These are phyloP conservation scores for Phytophthora fragariaefolia DNA, from an alignment of 352 stramenopile genomes.

Conservation along the genomic window DNA sequence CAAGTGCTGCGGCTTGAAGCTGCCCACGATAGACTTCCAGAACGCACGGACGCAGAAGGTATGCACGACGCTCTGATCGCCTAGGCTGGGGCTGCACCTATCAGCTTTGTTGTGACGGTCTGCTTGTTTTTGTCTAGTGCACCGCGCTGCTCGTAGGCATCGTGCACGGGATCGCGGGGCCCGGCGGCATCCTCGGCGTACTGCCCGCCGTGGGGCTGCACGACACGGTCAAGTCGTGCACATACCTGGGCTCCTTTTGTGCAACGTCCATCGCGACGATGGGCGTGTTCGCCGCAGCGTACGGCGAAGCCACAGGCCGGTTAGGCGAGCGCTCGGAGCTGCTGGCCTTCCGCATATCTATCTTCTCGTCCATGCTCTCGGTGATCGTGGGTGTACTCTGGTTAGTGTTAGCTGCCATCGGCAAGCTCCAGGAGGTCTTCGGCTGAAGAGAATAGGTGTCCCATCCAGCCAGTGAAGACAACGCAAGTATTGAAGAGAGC, in stretches of 20 bases:
- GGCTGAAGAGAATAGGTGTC: constrained; percentile 43
- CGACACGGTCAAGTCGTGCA: constrained; percentile 74
- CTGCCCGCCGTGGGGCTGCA: constrained; percentile 91
- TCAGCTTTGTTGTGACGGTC: constrained; percentile 8
- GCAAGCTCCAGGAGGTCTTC: constrained; percentile 85
- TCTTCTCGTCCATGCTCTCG: constrained; percentile 88
- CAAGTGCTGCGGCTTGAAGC: constrained; percentile 52
- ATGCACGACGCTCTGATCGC: constrained; percentile 11
- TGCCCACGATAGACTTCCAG: constrained; percentile 66
- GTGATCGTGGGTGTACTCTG: constrained; percentile 84
- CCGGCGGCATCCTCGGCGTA: constrained; percentile 86
- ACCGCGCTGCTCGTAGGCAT: constrained; percentile 89
- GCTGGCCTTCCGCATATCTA: constrained; percentile 79
- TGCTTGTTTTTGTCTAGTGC: constrained; percentile 40
- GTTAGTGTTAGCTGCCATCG: constrained; percentile 76
- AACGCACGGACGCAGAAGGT: constrained; percentile 84
- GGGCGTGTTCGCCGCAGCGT: constrained; percentile 87
- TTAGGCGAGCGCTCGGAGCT: constrained; percentile 75
- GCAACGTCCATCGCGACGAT: constrained; percentile 90
- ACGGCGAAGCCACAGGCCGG: constrained; percentile 78
- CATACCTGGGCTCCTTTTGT: constrained; percentile 93
- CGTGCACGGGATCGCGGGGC: constrained; percentile 89
- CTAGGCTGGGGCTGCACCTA: not conserved
- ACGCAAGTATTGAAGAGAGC: constrained; percentile 35
- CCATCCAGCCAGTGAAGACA: constrained; percentile 24